These are phyloP conservation scores for Rhizopus stolonifer DNA, from an alignment of 371 early-diverging fungal genomes.

Conservation along the genomic window DNA sequence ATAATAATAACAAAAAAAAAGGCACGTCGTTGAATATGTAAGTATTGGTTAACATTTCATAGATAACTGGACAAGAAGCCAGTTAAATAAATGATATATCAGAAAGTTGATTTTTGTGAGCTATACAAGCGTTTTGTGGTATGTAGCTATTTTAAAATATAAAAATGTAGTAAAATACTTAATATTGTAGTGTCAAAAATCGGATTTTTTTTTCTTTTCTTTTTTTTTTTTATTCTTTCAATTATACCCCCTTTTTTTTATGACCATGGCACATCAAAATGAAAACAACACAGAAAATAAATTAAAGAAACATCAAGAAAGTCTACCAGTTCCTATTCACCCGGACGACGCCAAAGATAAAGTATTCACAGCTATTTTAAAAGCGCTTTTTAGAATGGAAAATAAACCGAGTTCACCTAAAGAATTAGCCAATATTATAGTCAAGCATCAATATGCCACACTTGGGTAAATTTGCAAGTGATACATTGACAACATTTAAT, in stretches of 20 bases:
- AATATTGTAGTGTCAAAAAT: no score
- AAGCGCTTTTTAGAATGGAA: constrained; percentile 68
- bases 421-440: constrained; percentile 75
- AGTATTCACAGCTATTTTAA: constrained; percentile 80
- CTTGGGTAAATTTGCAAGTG: constrained; percentile 57
- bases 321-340: constrained; percentile 52
- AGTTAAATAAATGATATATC: no score
- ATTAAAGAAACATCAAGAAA: neutral
- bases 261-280: constrained; percentile 1
- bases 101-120: no score
- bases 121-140: no score
- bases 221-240: neutral
- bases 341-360: constrained; percentile 81
- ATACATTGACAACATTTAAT: constrained; percentile 4
- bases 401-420: constrained; percentile 83
- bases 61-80: no score
- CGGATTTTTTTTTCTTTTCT: neutral
- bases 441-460: constrained; percentile 72
- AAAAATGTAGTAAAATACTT: no score
- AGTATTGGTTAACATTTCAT: no score
- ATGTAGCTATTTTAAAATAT: no score
- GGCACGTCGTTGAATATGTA: no score
- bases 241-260: neutral
- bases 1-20: no score
- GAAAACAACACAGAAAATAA: neutral